Evolutionary conservation across 2,329 filamentous ascomycete genomes (phyloP), one percentile per base, ranked within the genome.

Genomic region (Penicillium sp.): DNA sequence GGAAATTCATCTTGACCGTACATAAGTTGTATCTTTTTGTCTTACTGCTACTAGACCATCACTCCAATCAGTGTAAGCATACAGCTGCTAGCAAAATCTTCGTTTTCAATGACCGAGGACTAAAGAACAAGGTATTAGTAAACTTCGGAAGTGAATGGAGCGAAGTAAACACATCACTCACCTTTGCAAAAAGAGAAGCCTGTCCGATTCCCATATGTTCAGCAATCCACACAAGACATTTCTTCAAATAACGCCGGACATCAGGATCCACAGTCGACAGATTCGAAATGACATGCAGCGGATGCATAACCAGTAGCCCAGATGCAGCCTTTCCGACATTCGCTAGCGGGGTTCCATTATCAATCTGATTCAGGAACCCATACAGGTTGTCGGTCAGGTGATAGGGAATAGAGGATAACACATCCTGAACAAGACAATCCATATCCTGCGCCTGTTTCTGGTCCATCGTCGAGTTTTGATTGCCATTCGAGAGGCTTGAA

Each of bases 1-100:
- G 4, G 4, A 20, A 20, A 4, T 4, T 8, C 9, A 8, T 4
- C 6, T 18, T 46, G 13, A 44, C 14, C 13, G 16, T 40, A n/a
- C n/a, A n/a, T 56, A 62, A 14, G 55, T 58, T 16, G 40, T 22
- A n/a, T 4, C 50, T 66, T 67, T 59, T 29, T 29, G 13, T 14
- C 13, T 14, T 29, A 11, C 26, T 6, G 6, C n/a, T n/a, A 14
- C 11, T 6, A 34, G 6, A 20, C 31, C 14, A 4, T 18, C 31
- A 34, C 14, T 18, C 16, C 31, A 16, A 18, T 34, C 3, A 34
- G 8, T 8, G 14, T 34, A 18, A 34, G 16, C 14, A 18, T 34
- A 10, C 31, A 34, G 7, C 16, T 9, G 31, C 31, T 34, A 6
- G 31, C 31, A 20, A 34, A 34, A 16, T 34, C 31, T 34, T 34